Base-by-base conservation (phyloP, 257 asterid species). In the Ajuga chamaepitys region DNA sequence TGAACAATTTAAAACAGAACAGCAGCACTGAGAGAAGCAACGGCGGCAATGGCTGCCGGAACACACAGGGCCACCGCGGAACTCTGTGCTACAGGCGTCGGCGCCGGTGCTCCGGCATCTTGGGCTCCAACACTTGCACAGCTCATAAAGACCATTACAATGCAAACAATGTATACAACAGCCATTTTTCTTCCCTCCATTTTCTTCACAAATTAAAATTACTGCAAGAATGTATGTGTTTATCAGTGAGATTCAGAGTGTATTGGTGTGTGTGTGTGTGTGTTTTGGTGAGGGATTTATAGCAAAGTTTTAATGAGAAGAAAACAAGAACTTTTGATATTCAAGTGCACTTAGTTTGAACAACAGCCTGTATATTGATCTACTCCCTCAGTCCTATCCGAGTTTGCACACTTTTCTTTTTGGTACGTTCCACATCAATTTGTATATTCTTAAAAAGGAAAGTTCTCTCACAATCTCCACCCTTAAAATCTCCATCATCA, bases 151-250 rank as follows among this genome's bases (percentile, higher is more conserved):
- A 58, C 66, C 28, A 56, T 2, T 30, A 30, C 37, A 48, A 44
- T 22, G 65, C 9, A 67, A 9, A 67, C 58, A n/a, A 22, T 12
- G 28, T 42, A 20, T 20, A 35, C 44, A 52, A 45, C 50, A 20
- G 30, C 41, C 59, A 45, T 32, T 46, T 21, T 46, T 5, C 50
- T 68, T 57, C 66, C 73, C 67, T 57, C 52, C 73, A 68, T 67
- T 1, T 9, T 55, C 35, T 12, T 37, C 1, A 34, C 6, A 3
- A 58, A 9, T n/a, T n/a, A 13, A 5, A 16, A n/a, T 41, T 2
- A 55, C 32, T 37, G 42, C 61, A 17, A 17, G 12, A 35, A 35
- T 35, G 13, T 58, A 17, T 38, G 35, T 58, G 9, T 38, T 21
- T 18, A 12, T 18, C 17, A 9, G 58, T 50, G 45, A n/a, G n/a